Evolutionary conservation across 129 eudicot species (phyloP).

Genomic region (Sambucus nigra): DNA sequence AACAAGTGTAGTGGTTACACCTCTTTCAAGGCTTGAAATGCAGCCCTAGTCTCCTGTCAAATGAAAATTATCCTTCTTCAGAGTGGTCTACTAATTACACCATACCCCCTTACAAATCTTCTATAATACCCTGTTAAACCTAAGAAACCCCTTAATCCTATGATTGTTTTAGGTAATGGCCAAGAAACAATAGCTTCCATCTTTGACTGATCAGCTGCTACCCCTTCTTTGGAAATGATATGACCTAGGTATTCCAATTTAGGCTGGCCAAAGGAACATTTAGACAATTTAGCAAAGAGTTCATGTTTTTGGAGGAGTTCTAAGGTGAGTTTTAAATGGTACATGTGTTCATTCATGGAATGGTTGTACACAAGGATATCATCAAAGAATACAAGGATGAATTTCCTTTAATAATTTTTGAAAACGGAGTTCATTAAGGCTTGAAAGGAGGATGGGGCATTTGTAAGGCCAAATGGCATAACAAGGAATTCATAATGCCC

Average conservation of each 20-base stretch:
- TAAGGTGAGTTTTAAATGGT: not conserved
- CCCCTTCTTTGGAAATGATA: not conserved
- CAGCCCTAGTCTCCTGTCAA: not conserved
- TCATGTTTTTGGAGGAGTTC: not conserved
- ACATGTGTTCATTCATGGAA: not conserved
- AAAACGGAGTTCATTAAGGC: not conserved
- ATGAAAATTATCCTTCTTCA: not conserved
- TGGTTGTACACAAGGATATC: not conserved
- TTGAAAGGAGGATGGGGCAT: not conserved
- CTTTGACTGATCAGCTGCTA: not conserved
- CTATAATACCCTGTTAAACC: not conserved
- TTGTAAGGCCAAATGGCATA: not conserved
- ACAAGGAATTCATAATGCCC: not conserved
- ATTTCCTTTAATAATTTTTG: not conserved
- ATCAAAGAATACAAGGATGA: not conserved
- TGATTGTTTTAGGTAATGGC: not conserved
- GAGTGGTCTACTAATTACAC: not conserved
- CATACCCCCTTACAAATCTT: not conserved
- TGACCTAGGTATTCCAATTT: not conserved
- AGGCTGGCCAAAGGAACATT: not conserved
- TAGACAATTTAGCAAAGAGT: not conserved
- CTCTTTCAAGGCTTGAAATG: not conserved
- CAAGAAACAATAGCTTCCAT: not conserved
- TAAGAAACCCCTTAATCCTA: not conserved
- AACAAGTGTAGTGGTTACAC: not conserved